A percentile compares a stretch with the other conserved stretches of the same genome.
Evolutionary conservation across 2,329 filamentous ascomycete genomes (phyloP).

Genomic region (Paecilomyces dactylethromorphus): DNA sequence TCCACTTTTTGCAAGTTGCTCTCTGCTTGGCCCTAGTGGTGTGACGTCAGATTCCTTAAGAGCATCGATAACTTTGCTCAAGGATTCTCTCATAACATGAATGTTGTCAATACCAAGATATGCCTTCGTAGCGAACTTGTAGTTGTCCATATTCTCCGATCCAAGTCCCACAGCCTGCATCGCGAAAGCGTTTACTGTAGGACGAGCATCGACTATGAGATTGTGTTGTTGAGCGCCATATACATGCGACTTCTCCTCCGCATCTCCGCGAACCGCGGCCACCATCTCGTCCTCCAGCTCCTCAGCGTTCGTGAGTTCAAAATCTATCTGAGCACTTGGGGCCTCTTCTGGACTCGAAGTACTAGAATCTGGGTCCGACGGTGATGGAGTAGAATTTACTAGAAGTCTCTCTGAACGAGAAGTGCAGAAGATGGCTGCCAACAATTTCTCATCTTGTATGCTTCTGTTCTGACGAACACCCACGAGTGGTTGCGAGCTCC

Average conservation of each 20-base stretch:
- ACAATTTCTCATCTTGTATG: constrained; percentile 89
- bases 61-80: constrained; percentile 80
- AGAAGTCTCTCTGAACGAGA: constrained; percentile 44
- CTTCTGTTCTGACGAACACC: constrained; percentile 83
- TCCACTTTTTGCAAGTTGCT: constrained; percentile 72
- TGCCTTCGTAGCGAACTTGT: constrained; percentile 82
- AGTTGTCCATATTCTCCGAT: constrained; percentile 97
- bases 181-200: constrained; percentile 86
- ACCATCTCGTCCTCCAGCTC: constrained; percentile 64
- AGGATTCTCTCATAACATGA: constrained; percentile 90
- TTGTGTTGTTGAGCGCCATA: constrained; percentile 93
- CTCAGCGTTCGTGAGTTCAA: constrained; percentile 57
- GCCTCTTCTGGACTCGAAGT: constrained; percentile 49
- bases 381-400: constrained; percentile 30
- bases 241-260: constrained; percentile 58
- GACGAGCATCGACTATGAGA: constrained; percentile 90
- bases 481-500: constrained; percentile 85
- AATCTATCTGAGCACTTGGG: constrained; percentile 29
- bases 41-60: constrained; percentile 90
- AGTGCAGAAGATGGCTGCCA: constrained; percentile 85
- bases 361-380: constrained; percentile 37
- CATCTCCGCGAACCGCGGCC: constrained; percentile 47
- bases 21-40: constrained; percentile 71
- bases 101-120: constrained; percentile 98
- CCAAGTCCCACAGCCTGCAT: constrained; percentile 92